Evolutionary conservation across 73 alveolate genomes (phyloP).

Genomic region (Paramecium octaurelia): DNA sequence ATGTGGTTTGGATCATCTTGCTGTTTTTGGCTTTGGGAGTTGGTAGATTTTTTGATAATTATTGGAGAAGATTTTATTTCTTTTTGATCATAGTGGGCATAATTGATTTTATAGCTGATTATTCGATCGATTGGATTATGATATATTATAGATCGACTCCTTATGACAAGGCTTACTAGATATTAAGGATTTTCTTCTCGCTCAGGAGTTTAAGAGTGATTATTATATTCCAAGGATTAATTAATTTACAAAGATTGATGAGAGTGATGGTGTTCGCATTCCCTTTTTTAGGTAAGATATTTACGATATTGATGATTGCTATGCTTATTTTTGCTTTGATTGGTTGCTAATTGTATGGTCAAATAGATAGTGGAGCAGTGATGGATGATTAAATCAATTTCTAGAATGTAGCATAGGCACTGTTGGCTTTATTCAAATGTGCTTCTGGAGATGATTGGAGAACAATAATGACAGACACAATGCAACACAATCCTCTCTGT

Average conservation of each 20-base stretch:
- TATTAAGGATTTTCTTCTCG: neutral
- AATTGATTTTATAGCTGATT: slow-evolving; percentile 8
- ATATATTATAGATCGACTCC: neutral
- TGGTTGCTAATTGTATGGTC: slow-evolving; percentile 11
- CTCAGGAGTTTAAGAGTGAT: slow-evolving; percentile 14
- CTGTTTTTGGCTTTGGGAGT: neutral
- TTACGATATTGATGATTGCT: neutral
- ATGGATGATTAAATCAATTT: slow-evolving; percentile 22
- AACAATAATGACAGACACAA: slow-evolving; percentile 30
- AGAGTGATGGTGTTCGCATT: slow-evolving; percentile 42
- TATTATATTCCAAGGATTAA: neutral
- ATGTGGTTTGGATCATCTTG: neutral
- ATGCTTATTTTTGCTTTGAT: slow-evolving; percentile 2
- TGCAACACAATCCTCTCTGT: neutral
- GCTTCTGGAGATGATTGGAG: slow-evolving; percentile 21
- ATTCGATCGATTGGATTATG: neutral
- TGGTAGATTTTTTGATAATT: slow-evolving; percentile 9
- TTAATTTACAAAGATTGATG: neutral
- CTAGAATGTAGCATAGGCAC: neutral
- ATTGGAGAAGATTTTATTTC: slow-evolving; percentile 38
- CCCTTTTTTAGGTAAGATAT: neutral
- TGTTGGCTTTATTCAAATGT: neutral
- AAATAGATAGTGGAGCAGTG: slow-evolving; percentile 21
- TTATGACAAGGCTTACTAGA: neutral
- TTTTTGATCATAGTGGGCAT: neutral